Evolutionary conservation across 2,329 filamentous ascomycete species (phyloP).

Genomic region (Xylariales sp.): DNA sequence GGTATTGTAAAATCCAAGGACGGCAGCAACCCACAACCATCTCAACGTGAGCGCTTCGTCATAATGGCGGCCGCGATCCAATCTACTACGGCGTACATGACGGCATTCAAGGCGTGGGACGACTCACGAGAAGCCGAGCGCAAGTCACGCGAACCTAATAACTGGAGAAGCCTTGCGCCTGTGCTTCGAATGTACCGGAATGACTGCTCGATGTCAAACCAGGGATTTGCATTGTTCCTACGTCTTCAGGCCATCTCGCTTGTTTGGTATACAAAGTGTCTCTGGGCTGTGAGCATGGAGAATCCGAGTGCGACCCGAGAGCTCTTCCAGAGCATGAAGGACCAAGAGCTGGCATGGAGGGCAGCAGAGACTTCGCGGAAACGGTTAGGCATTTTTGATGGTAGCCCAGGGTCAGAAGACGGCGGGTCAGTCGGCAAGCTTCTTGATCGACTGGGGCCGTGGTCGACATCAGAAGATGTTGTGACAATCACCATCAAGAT

Average conservation of each 20-base stretch:
- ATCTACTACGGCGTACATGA: slow-evolving; percentile 37
- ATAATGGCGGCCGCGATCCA: slow-evolving; percentile 24
- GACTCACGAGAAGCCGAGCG: slow-evolving; percentile 38
- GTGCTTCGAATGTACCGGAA: slow-evolving; percentile 17
- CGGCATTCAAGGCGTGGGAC: slow-evolving; percentile 47
- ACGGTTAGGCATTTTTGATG: slow-evolving; percentile 14
- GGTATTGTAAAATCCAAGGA: slow-evolving; percentile 29
- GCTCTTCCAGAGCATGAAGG: slow-evolving; percentile 16
- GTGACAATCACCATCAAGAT: slow-evolving; percentile 22
- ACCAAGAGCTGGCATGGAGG: slow-evolving; percentile 23
- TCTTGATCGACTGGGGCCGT: slow-evolving; percentile 26
- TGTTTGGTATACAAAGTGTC: slow-evolving; percentile 16
- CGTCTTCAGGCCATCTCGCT: slow-evolving; percentile 25
- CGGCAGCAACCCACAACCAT: slow-evolving; percentile 5
- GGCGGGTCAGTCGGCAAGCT: slow-evolving; percentile 24
- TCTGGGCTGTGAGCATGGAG: slow-evolving; percentile 15
- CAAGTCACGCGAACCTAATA: slow-evolving; percentile 32
- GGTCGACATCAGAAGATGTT: slow-evolving; percentile 22
- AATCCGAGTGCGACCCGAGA: slow-evolving; percentile 16
- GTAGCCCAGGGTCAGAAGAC: slow-evolving; percentile 16
- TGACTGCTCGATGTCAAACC: slow-evolving; percentile 17
- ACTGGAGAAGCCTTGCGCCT: slow-evolving; percentile 19
- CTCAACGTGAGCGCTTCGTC: slow-evolving; percentile 20
- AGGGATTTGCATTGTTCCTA: slow-evolving; percentile 19
- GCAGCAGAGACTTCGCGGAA: slow-evolving; percentile 18